These are phyloP conservation scores for Boletus fagicola DNA, from an alignment of 768 basidiomycete species.

Conservation along the genomic window DNA sequence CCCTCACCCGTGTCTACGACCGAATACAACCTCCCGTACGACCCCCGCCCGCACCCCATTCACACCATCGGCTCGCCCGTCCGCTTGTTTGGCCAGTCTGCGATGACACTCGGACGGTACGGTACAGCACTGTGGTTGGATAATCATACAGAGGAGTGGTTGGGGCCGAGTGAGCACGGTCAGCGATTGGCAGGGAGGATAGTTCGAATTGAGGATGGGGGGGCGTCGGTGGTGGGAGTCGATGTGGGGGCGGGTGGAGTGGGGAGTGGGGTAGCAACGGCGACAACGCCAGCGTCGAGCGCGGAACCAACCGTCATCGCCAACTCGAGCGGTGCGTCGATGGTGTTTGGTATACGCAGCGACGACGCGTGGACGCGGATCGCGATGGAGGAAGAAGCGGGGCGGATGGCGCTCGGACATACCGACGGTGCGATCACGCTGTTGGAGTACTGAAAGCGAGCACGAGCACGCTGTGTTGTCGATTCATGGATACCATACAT, in stretches of 20 bases:
- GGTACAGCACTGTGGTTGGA: slow-evolving; percentile 71
- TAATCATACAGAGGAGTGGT: slow-evolving; percentile 53
- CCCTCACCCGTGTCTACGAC: not conserved
- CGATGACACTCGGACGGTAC: slow-evolving; percentile 52
- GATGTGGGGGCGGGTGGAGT: not conserved
- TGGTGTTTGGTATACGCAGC: slow-evolving; percentile 46
- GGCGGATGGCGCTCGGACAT: slow-evolving; percentile 36
- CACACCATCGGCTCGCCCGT: slow-evolving; percentile 54
- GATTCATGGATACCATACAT: not conserved
- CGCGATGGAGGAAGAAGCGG: slow-evolving; percentile 40
- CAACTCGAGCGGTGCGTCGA: slow-evolving; percentile 16
- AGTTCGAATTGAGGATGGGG: not conserved
- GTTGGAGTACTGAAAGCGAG: slow-evolving; percentile 40
- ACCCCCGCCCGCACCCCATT: slow-evolving; percentile 33
- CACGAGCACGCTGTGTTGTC: not conserved
- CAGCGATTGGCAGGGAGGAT: slow-evolving; percentile 58
- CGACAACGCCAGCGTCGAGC: not conserved
- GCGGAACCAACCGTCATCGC: not conserved
- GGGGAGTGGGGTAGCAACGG: not conserved
- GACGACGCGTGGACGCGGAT: slow-evolving; percentile 48
- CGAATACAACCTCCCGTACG: slow-evolving; percentile 46
- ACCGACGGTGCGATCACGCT: slow-evolving; percentile 48
- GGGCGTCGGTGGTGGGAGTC: not conserved
- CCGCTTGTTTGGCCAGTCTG: slow-evolving; percentile 52
- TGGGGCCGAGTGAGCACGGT: slow-evolving; percentile 44